Conservation (phyloP, 1,284 basidiomycete genomes). For the Fomitiporia mediterranea region DNA sequence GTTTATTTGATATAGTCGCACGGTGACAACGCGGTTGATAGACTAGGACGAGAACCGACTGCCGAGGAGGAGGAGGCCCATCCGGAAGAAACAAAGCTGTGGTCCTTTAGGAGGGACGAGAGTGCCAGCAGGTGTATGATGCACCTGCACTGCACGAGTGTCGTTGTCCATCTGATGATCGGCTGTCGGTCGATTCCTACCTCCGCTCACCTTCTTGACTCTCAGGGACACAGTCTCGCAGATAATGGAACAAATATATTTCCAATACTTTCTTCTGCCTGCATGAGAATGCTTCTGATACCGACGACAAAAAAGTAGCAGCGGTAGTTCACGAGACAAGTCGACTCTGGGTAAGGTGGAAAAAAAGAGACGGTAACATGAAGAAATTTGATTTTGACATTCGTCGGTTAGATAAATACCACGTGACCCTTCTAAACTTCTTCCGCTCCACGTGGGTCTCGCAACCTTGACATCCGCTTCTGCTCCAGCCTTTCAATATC, state of each 20-base stretch:
- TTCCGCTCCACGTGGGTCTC: too few relatives aligned
- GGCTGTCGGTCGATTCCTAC: slow-evolving; percentile 10
- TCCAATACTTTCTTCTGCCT: too few relatives aligned
- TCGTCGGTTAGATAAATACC: background rate
- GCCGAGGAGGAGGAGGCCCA: background rate
- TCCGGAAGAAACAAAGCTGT: background rate
- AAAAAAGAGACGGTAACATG: background rate
- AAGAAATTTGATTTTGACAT: background rate
- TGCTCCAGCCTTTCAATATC: too few relatives aligned
- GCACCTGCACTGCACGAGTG: background rate
- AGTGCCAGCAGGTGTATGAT: background rate
- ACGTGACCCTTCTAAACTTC: background rate
- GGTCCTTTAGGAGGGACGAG: too few relatives aligned
- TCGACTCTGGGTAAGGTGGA: too few relatives aligned
- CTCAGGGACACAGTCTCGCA: background rate
- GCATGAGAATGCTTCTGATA: too few relatives aligned
- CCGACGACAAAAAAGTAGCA: too few relatives aligned
- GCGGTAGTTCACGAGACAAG: too few relatives aligned
- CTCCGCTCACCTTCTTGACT: background rate
- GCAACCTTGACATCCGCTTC: too few relatives aligned
- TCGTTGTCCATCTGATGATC: background rate
- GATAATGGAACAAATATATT: too few relatives aligned
- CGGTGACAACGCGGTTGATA: background rate
- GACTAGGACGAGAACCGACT: too few relatives aligned
- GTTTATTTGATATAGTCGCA: background rate